Evolutionary conservation across 306 rosid species (phyloP), one percentile per base, ranked within the genome.

Genomic region (Arachis hypogaea): DNA sequence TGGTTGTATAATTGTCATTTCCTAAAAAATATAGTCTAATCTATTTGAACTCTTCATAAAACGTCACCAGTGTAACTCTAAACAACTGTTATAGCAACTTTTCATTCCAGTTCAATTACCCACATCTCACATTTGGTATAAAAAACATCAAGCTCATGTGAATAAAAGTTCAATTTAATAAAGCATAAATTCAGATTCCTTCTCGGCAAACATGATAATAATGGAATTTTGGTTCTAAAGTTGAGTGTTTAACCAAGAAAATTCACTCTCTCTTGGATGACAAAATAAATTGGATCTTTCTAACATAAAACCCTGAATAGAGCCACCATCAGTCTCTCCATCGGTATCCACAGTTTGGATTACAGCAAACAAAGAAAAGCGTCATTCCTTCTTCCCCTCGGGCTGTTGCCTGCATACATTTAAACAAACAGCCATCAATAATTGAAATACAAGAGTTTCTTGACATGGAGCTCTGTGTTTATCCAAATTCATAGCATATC

Each of bases 341-440:
- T 36, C 84, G 61, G 71, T 64, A 36, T 57, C 84, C 84, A 63
- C 84, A 80, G 69, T 75, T 80, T 30, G 80, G 80, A 63, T 80
- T 80, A 80, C 84, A 80, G 46, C 84, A 80, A 57, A 80, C 77
- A 9, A 80, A 80, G 60, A 80, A 80, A 30, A 80, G 84, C 5
- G 84, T 80, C 84, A 80, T 80, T 69, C 80, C 84, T 50, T 80
- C 84, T 66, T 80, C 84, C 59, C 84, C 84, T 64, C 84, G 75
- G 2, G 84, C 80, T 4, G 84, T 80, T 40, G 84, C 84, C 84
- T 80, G 84, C 71, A 63, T 69, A 41, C 73, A 80, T 56, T 6
- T 9, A 28, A 60, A 69, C 55, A 56, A 10, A 11, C 6, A 4
- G 4, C 40, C 8, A 45, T 63, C 16, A 63, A 77, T 55, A 75